Conservation (phyloP, 139 green algal species). For the Edaphochlamys debaryana region DNA sequence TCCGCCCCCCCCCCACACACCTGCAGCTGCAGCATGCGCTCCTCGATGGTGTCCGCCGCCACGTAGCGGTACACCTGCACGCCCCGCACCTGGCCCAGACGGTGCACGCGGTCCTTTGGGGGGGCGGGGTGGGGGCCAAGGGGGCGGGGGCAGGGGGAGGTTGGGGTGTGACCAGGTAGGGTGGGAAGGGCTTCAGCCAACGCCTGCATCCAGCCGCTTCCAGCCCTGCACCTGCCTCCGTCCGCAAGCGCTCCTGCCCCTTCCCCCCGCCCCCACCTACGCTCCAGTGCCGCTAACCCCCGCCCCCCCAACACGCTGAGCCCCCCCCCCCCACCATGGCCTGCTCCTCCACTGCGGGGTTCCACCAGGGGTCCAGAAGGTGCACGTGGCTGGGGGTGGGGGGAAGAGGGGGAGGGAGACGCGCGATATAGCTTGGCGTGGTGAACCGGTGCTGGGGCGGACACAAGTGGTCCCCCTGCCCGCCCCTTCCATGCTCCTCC, state of each 20-base stretch:
- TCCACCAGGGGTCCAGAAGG: slow-evolving; percentile 72
- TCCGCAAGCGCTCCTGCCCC: too few relatives aligned
- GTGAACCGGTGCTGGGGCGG: too few relatives aligned
- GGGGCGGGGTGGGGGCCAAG: not conserved
- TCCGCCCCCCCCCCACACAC: not conserved
- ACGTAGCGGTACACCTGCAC: slow-evolving; percentile 71
- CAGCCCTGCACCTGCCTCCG: too few relatives aligned
- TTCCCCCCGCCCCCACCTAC: too few relatives aligned
- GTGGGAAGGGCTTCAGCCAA: not conserved
- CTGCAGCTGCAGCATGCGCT: slow-evolving; percentile 85
- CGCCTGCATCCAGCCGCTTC: not conserved
- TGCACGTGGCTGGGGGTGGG: slow-evolving; percentile 60
- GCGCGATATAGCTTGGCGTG: too few relatives aligned
- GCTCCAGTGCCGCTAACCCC: too few relatives aligned
- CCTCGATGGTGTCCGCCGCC: slow-evolving; percentile 75
- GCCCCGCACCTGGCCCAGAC: slow-evolving; percentile 67
- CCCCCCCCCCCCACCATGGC: slow-evolving; percentile 59
- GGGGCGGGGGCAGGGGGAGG: too few relatives aligned
- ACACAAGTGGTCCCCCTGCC: too few relatives aligned
- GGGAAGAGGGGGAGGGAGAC: too few relatives aligned
- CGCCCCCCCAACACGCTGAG: not conserved
- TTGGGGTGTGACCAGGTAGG: not conserved
- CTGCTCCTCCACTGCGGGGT: slow-evolving; percentile 83
- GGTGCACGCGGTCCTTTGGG: slow-evolving; percentile 69
- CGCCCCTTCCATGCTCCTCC: too few relatives aligned